phyloP scores from a whole-genome alignment of 1,284 basidiomycete species.

The Porphyrellus sp. region DNA sequence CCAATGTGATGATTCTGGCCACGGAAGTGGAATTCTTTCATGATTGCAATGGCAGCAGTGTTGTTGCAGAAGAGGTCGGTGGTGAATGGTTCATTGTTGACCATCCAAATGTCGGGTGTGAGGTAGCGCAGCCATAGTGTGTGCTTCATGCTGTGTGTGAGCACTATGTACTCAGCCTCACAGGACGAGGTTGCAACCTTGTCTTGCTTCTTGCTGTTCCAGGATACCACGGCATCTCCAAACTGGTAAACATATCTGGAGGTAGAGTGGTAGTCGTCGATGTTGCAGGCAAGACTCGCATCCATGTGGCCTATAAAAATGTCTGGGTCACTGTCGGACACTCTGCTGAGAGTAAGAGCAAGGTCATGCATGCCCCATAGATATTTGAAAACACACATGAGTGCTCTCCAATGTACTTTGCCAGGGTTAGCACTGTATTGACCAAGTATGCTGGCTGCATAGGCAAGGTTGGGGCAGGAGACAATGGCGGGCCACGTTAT shows the following conservation, averaged over 20 bases:
- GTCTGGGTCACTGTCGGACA: neutral
- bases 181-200: neutral
- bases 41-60: too few species aligned
- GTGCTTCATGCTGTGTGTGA: too few species aligned
- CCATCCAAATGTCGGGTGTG: too few species aligned
- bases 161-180: slow-evolving; percentile 13
- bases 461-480: neutral
- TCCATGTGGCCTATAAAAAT: neutral
- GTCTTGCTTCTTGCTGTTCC: slow-evolving; percentile 17
- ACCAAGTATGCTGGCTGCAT: too few species aligned
- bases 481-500: neutral
- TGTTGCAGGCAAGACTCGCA: neutral
- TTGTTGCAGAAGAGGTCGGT: too few species aligned
- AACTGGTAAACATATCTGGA: slow-evolving; percentile 5
- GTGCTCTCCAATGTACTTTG: neutral
- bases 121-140: too few species aligned
- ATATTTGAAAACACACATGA: neutral
- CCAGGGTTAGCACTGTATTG: neutral
- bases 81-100: too few species aligned
- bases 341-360: neutral
- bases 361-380: neutral
- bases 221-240: neutral
- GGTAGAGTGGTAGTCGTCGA: neutral
- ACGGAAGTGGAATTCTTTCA: too few species aligned
- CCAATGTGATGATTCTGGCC: too few species aligned